Percentiles rank a stretch among this genome's conserved stretches.
Conservation (phyloP, 495 filamentous ascomycete species). For the Aspergillus taichungensis region DNA sequence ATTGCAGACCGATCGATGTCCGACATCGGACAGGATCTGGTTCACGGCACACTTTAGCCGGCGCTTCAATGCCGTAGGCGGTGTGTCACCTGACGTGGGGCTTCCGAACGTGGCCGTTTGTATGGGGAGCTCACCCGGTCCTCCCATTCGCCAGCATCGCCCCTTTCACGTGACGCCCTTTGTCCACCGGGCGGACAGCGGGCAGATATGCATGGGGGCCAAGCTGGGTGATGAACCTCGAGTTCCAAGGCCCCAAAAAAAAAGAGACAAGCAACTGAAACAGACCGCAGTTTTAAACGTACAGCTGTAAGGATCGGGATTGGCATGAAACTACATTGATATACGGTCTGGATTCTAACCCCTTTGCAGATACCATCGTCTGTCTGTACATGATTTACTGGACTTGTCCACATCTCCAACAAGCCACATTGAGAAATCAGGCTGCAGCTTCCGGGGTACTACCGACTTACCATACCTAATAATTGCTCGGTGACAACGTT, state of each 20-base stretch:
- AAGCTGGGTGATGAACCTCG: background rate
- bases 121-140: background rate
- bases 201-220: background rate
- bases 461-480: too few species aligned
- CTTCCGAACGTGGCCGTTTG: background rate
- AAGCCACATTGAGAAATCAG: too few species aligned
- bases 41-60: conserved; percentile 3
- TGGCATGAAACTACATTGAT: too few species aligned
- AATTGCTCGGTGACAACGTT: too few species aligned
- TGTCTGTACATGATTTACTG: too few species aligned
- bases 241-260: too few species aligned
- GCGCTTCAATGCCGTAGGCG: conserved; percentile 6
- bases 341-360: too few species aligned
- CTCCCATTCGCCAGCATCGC: background rate
- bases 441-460: too few species aligned
- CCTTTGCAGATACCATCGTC: too few species aligned
- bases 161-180: conserved; percentile 8
- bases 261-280: too few species aligned
- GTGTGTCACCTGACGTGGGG: conserved; percentile 2
- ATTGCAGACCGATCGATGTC: conserved; percentile 1
- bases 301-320: background rate
- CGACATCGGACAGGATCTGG: conserved; percentile 9
- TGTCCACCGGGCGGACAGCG: conserved; percentile 1
- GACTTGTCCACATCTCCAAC: too few species aligned
- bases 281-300: background rate